Percentiles rank a stretch among this genome's conserved stretches.
phyloP scores from a whole-genome alignment of 208 protist genomes.

The Leishmania amazonensis region DNA sequence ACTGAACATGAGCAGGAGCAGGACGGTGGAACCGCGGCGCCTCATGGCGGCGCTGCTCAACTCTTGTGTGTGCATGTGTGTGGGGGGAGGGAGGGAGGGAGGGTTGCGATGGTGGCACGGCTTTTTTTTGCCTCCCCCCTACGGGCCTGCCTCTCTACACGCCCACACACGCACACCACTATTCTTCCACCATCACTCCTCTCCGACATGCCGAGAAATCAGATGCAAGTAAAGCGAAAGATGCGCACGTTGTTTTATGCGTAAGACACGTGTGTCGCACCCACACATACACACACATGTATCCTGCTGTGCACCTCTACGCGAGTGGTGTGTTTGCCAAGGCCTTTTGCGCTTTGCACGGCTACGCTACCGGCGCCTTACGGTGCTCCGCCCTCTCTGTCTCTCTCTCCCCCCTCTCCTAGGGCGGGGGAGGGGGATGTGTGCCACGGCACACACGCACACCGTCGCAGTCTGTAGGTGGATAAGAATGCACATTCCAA shows the following conservation, averaged over 20 bases:
- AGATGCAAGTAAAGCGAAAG: neutral
- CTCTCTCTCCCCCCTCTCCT: neutral
- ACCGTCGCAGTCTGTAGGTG: neutral
- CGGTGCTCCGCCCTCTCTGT: neutral
- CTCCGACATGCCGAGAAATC: neutral
- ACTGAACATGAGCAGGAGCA: slow-evolving; percentile 1
- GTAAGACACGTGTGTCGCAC: too few species aligned
- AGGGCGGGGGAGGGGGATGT: neutral
- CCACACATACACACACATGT: neutral
- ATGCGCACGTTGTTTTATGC: neutral
- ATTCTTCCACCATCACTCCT: neutral
- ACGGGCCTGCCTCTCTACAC: neutral
- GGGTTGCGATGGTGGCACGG: neutral
- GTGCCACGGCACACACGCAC: neutral
- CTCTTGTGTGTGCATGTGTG: slow-evolving; percentile 2
- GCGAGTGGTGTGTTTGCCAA: neutral
- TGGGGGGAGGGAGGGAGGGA: neutral
- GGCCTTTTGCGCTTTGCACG: neutral
- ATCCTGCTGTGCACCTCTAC: neutral
- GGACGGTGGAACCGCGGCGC: neutral
- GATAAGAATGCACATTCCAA: neutral
- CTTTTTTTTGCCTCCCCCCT: neutral
- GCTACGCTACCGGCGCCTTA: neutral
- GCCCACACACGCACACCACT: neutral
- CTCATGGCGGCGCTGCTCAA: neutral